Percentiles rank a stretch among this genome's conserved stretches.
Conservation (phyloP, 2,329 filamentous ascomycete genomes). For the Epichloe gansuensis region DNA sequence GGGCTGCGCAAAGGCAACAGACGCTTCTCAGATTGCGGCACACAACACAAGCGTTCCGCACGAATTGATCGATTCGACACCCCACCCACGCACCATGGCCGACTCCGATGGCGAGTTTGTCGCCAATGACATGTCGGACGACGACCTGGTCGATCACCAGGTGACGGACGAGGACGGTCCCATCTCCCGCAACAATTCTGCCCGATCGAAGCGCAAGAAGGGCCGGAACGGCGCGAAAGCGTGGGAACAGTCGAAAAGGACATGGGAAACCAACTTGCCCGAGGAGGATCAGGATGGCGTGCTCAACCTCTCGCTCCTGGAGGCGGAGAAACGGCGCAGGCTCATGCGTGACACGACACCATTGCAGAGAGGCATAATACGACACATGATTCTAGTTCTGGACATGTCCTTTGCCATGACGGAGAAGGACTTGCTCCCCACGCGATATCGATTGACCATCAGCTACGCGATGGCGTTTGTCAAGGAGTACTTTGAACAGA, state of each 20-base stretch:
- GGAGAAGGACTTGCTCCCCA: conserved; percentile 89
- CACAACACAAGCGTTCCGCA: too few relatives aligned
- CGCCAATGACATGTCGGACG: conserved; percentile 49
- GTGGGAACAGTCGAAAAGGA: conserved; percentile 55
- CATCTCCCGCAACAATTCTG: conserved; percentile 15
- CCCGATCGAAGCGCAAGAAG: conserved; percentile 19
- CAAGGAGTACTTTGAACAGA: conserved; percentile 93
- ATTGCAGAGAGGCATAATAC: conserved; percentile 90
- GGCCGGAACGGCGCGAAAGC: conserved; percentile 37
- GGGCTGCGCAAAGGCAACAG: background rate
- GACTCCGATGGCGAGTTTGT: conserved; percentile 64
- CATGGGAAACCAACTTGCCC: conserved; percentile 58
- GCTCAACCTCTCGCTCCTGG: conserved; percentile 64
- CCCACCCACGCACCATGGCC: conserved; percentile 38
- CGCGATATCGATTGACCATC: conserved; percentile 69
- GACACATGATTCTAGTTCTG: conserved; percentile 82
- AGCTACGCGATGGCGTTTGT: conserved; percentile 81
- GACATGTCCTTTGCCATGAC: conserved; percentile 91
- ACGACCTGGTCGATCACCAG: conserved; percentile 44
- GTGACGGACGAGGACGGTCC: conserved; percentile 27
- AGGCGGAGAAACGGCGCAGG: conserved; percentile 70
- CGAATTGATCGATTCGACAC: too few relatives aligned
- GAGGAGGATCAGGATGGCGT: conserved; percentile 66
- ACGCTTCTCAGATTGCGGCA: too few relatives aligned
- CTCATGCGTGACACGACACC: conserved; percentile 89